Percentiles rank a stretch among this genome's conserved stretches.
phyloP scores from a whole-genome alignment of 176 grass and related monocot genomes.

The Chrysopogon serrulatus region DNA sequence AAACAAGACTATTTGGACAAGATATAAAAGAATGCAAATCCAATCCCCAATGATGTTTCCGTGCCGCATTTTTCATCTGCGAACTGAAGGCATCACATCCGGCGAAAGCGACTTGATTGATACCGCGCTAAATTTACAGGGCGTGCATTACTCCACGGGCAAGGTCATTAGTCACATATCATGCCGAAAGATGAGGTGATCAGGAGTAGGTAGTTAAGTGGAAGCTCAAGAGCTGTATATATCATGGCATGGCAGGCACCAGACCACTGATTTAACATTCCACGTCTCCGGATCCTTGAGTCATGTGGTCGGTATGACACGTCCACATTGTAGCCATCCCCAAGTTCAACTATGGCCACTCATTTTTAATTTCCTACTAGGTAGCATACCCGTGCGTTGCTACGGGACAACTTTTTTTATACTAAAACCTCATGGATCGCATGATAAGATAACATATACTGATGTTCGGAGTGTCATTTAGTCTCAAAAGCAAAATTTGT shows the following conservation, averaged over 20 bases:
- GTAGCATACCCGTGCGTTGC: too few species aligned
- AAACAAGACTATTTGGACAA: neutral
- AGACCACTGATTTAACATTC: neutral
- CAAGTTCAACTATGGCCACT: neutral
- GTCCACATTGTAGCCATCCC: neutral
- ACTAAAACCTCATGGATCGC: too few species aligned
- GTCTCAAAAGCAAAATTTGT: too few species aligned
- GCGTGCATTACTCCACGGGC: neutral
- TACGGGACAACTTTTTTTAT: too few species aligned
- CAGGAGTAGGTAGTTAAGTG: neutral
- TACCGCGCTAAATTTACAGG: neutral
- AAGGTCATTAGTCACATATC: neutral
- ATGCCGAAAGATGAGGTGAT: neutral
- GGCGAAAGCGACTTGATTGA: neutral
- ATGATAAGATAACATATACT: too few species aligned
- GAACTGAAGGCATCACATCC: neutral
- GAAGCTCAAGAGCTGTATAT: neutral
- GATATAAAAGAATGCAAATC: neutral
- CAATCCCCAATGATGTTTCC: neutral
- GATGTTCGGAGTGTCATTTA: too few species aligned
- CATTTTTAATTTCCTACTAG: neutral
- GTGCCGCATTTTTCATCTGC: neutral
- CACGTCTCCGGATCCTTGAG: neutral
- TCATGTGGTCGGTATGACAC: neutral
- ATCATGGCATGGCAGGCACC: neutral